Evolutionary conservation across 805 yeast genomes (phyloP), one percentile per base, ranked within the genome.

Genomic region (Starmerella apis): DNA sequence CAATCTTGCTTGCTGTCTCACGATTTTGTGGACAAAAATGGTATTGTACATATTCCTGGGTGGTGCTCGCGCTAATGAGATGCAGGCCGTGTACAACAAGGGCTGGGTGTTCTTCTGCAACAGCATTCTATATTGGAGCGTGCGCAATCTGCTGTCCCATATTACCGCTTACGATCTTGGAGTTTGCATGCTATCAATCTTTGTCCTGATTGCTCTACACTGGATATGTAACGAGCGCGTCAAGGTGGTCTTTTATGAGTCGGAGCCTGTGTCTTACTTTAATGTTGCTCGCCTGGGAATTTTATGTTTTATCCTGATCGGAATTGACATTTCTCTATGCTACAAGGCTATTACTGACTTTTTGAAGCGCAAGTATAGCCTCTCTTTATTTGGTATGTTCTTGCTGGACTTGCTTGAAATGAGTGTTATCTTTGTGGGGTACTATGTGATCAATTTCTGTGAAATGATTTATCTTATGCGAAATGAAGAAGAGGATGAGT

Each of bases 41-140:
- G 55, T 80, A 0, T 82, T 80, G 43, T 54, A 65, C 24, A 1
- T 79, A 0, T 58, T 86, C 32, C 86, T 87, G 68, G 95, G 95
- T 0, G 79, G 78, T 50, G 67, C 90, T 47, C 71, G 95, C 50
- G 66, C 79, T 14, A 72, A 83, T 30, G 98, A 90, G 63, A 65
- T 74, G 47, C 94, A 88, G 57, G 36, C 44, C 19, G 27, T 56
- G 13, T 47, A 48, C 63, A 94, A 76, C 62, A 73, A 79, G 62
- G 71, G 77, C 46, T 83, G 81, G 72, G 78, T 68, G 49, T 74
- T 84, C 2, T 68, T 82, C 19, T 77, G 84, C 36, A 79, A 79
- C 57, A 39, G 45, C 49, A 61, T 68, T 1, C 73, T 82, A 49
- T 62, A 27, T 28, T 54, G 57, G 57, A 54, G 55, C 25, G 50